Evolutionary conservation across 192 early-diverging fungal species (phyloP), one percentile per base, ranked within the genome.

Genomic region (Backusella tuberculispora): DNA sequence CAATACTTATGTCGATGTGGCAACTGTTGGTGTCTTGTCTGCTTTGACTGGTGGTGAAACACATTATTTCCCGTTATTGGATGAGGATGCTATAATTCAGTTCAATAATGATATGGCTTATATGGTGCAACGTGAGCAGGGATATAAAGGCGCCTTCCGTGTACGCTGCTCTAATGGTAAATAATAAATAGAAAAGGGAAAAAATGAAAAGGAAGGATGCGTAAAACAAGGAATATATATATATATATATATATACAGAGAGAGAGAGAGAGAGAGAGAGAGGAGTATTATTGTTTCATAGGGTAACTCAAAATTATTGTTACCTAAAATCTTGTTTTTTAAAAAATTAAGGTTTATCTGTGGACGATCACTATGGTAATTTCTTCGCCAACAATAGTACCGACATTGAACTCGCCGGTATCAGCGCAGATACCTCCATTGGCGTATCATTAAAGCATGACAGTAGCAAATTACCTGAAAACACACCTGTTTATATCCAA

Each of bases 311-410:
- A 50, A 17, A 69, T 14, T n/a, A 13, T 24, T 45, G n/a, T n/a
- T n/a, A n/a, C n/a, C n/a, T n/a, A n/a, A n/a, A n/a, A n/a, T n/a
- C n/a, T n/a, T n/a, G n/a, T n/a, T n/a, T n/a, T n/a, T n/a, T n/a
- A n/a, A n/a, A n/a, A n/a, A n/a, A n/a, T n/a, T n/a, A n/a, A 60
- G 53, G 53, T 26, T 60, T 60, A 60, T 90, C 90, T 21, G 86
- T 96, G 15, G 83, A 88, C 4, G 94, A 99, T 63, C 92, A 99
- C 73, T 92, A 93, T 74, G 98, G 98, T 63, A 98, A 98, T 86
- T 93, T 98, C 80, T 91, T 88, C 75, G 96, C 96, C 92, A 91
- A 90, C 70, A 98, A 96, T 80, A 85, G 86, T 6, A 97, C 95
- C 5, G 98, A 99, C 76, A 81, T 99, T 37, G 96, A 98, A 83